Conservation (phyloP, 345 rosid species). For the Lumnitzera littorea region DNA sequence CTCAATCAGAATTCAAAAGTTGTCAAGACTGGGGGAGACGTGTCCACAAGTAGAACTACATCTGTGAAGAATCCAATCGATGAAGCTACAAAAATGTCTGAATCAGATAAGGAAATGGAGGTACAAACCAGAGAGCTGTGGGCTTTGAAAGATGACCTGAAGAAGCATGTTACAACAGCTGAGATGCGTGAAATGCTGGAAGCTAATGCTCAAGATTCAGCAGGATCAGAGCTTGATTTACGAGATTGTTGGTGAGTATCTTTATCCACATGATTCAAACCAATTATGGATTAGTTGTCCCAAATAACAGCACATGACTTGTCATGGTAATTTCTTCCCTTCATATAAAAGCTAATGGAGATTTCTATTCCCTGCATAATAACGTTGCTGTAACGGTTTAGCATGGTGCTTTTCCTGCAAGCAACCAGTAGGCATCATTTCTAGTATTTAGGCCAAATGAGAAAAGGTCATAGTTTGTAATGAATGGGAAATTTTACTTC, state of each 20-base stretch:
- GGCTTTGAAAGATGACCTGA: conserved; percentile 81
- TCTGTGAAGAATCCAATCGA: conserved; percentile 10
- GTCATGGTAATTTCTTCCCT: neutral
- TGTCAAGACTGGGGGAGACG: conserved; percentile 41
- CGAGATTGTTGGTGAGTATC: conserved; percentile 77
- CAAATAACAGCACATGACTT: neutral
- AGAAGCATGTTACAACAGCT: conserved; percentile 59
- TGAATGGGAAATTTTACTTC: too few species aligned
- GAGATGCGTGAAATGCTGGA: conserved; percentile 85
- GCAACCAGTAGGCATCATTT: too few species aligned
- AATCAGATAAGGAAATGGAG: conserved; percentile 53
- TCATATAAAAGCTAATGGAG: too few species aligned
- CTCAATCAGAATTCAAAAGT: conserved; percentile 45
- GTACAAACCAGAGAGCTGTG: conserved; percentile 75
- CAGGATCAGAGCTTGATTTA: conserved; percentile 86
- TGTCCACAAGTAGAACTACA: conserved; percentile 26
- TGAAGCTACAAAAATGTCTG: conserved; percentile 18
- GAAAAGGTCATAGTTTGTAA: too few species aligned
- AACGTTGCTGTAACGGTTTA: too few species aligned
- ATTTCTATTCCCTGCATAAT: too few species aligned
- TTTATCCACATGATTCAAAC: neutral
- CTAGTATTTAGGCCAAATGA: too few species aligned
- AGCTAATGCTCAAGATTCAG: conserved; percentile 59
- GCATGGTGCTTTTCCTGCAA: too few species aligned
- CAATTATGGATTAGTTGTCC: neutral